phyloP scores from a whole-genome alignment of 352 stramenopile species.

The Globisporangium takayamanum region DNA sequence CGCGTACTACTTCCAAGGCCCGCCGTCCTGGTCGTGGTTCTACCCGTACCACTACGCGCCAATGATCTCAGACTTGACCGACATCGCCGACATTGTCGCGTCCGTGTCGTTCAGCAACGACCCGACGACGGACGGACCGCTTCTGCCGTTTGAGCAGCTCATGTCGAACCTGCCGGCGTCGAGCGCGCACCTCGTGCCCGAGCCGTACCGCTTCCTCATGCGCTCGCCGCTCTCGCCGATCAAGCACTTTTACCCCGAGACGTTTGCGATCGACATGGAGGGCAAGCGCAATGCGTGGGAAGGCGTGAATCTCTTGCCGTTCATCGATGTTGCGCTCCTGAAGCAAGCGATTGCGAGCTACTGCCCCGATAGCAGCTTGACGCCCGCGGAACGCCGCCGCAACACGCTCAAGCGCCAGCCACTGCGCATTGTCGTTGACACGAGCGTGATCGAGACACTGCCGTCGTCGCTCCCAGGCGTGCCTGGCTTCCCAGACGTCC shows the following conservation, averaged over 20 bases:
- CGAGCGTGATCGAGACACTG: conserved; percentile 55
- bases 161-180: conserved; percentile 95
- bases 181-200: conserved; percentile 93
- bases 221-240: conserved; percentile 92
- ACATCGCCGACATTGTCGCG: conserved; percentile 65
- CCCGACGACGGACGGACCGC: conserved; percentile 53
- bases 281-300: conserved; percentile 96
- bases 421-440: conserved; percentile 86
- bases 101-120: conserved; percentile 86
- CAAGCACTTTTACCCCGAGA: conserved; percentile 92
- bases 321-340: conserved; percentile 94
- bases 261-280: conserved; percentile 83
- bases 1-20: conserved; percentile 88
- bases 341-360: conserved; percentile 89
- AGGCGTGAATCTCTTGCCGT: conserved; percentile 98
- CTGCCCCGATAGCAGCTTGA: conserved; percentile 89
- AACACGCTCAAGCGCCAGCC: conserved; percentile 78
- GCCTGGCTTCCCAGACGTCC: conserved; percentile 55
- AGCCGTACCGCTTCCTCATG: conserved; percentile 95
- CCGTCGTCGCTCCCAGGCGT: conserved; percentile 58
- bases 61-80: conserved; percentile 96
- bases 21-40: conserved; percentile 97
- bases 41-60: conserved; percentile 99
- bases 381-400: conserved; percentile 81
- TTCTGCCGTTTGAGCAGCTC: conserved; percentile 97